Evolutionary conservation across 108 stramenopile species (phyloP).

Genomic region (Nitzschia palea): DNA sequence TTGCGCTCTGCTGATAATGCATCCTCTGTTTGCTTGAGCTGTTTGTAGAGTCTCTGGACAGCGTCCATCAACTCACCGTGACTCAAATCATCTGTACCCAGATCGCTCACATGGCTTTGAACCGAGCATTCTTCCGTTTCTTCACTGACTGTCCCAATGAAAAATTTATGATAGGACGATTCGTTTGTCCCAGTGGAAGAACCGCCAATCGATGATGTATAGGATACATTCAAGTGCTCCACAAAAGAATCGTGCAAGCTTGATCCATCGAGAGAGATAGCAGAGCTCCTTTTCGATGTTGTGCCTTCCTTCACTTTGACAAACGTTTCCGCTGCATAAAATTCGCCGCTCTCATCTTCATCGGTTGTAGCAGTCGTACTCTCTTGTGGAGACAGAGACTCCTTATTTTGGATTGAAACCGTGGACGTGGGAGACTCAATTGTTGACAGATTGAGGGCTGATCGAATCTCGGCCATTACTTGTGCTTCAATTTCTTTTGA

Average conservation of each 20-base stretch:
- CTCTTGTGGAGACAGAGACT: not conserved
- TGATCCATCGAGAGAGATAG: not conserved
- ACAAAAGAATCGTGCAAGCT: not conserved
- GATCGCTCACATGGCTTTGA: not conserved
- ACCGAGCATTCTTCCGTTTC: slow-evolving; percentile 2
- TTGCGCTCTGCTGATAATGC: not conserved
- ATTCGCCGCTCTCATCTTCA: not conserved
- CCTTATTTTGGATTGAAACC: not conserved
- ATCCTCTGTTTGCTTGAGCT: not conserved
- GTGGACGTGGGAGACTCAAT: not conserved
- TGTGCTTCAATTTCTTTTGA: not conserved
- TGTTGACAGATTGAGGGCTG: not conserved
- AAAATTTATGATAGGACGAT: not conserved
- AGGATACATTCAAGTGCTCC: not conserved
- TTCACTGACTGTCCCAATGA: slow-evolving; percentile 6
- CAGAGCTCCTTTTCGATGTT: not conserved
- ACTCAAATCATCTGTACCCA: not conserved
- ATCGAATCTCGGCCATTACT: not conserved
- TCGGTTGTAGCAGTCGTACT: not conserved
- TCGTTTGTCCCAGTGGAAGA: not conserved
- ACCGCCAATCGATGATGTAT: not conserved
- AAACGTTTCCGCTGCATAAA: not conserved
- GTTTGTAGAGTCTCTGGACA: not conserved
- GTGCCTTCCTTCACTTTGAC: not conserved
- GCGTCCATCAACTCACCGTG: slow-evolving; percentile 7